These are phyloP conservation scores for Rhodotorula sphaerocarpa DNA, from an alignment of 768 basidiomycete genomes.

Conservation along the genomic window DNA sequence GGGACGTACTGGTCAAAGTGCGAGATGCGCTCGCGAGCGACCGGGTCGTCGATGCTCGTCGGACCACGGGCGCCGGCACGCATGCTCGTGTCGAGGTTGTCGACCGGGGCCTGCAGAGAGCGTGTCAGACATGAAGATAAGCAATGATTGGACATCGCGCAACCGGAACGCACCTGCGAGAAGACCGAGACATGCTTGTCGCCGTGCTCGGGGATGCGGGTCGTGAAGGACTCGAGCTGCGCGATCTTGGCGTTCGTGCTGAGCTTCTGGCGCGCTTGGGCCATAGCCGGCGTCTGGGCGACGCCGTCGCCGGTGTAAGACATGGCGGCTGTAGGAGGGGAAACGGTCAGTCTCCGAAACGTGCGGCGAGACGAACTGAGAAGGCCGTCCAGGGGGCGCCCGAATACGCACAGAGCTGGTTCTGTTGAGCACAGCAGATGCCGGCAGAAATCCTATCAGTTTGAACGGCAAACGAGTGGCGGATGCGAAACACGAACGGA, in stretches of 20 bases:
- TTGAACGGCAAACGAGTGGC: no score
- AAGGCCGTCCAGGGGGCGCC: no score
- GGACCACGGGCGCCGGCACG: constrained; percentile 53
- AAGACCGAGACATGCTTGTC: constrained; percentile 14
- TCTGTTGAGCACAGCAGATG: no score
- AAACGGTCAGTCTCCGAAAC: no score
- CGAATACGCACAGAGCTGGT: no score
- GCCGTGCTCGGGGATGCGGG: constrained; percentile 18
- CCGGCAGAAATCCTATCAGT: no score
- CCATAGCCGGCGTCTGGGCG: constrained; percentile 8
- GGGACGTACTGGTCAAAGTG: constrained; percentile 10
- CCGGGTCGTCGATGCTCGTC: constrained; percentile 56
- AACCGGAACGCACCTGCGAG: not conserved
- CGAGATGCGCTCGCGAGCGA: constrained; percentile 42
- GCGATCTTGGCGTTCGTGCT: constrained; percentile 23
- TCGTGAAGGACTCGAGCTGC: constrained; percentile 27
- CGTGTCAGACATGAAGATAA: no score
- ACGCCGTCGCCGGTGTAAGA: constrained; percentile 20
- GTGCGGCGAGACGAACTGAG: no score
- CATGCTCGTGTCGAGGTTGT: constrained; percentile 44
- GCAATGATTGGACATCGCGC: no score
- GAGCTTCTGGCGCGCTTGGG: not conserved
- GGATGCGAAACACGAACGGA: no score
- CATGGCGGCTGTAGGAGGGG: not conserved
- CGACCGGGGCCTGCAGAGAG: constrained; percentile 22